Conservation (phyloP, 345 rosid genomes). For the Murraya paniculata region DNA sequence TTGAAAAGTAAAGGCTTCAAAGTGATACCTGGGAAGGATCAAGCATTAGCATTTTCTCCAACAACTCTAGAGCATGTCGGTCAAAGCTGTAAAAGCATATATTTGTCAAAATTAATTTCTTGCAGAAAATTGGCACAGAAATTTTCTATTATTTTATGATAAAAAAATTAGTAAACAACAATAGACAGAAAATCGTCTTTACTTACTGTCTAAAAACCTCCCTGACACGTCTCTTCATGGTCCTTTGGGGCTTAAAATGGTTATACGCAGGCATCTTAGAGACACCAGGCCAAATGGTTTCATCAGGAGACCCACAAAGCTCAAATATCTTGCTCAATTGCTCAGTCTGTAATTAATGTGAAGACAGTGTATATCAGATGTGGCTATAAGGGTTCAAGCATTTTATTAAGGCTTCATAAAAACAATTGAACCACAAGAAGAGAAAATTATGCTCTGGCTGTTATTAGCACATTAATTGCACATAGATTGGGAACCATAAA, state of each 20-base stretch:
- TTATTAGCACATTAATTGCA: not conserved
- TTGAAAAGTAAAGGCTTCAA: not conserved
- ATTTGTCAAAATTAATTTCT: not conserved
- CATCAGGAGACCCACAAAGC: slow-evolving; percentile 72
- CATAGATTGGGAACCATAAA: not conserved
- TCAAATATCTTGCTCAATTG: slow-evolving; percentile 67
- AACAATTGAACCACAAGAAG: not conserved
- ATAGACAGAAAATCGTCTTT: not conserved
- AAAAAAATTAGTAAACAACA: not conserved
- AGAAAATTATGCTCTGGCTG: not conserved
- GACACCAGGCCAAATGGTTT: slow-evolving; percentile 66
- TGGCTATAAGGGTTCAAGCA: not conserved
- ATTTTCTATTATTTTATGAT: not conserved
- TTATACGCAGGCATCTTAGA: slow-evolving; percentile 58
- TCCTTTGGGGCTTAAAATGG: slow-evolving; percentile 53
- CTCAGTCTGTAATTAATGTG: slow-evolving; percentile 40
- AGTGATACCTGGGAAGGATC: slow-evolving; percentile 81
- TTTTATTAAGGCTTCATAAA: not conserved
- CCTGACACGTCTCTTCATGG: slow-evolving; percentile 69
- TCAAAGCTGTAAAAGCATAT: slow-evolving; percentile 48
- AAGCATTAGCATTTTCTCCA: slow-evolving; percentile 87
- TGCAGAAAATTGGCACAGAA: not conserved
- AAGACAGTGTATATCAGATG: not conserved
- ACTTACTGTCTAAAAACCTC: slow-evolving; percentile 84
- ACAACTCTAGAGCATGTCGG: slow-evolving; percentile 86